Evolutionary conservation across 306 rosid genomes (phyloP).

Genomic region (Malus domestica): ASM211411v1 NC_041796.1:24898501-24899000

Average conservation of each 20-base stretch:
- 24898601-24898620: background rate
- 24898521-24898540: conserved; percentile 96
- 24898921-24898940: background rate
- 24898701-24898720: conserved; percentile 95
- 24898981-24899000: background rate
- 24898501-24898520: conserved; percentile 61
- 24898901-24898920: background rate
- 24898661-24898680: background rate
- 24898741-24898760: conserved; percentile 78
- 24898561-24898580: conserved; percentile 15
- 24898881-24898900: background rate
- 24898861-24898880: conserved; percentile 23
- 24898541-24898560: conserved; percentile 85
- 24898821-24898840: conserved; percentile 50
- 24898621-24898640: background rate
- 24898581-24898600: background rate
- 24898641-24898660: background rate
- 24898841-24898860: conserved; percentile 18
- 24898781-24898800: conserved; percentile 98
- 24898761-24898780: conserved; percentile 95
- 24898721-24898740: conserved; percentile 93
- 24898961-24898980: background rate
- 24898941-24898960: background rate
- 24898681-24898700: conserved; percentile 75
- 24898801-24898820: conserved; percentile 99